Conservation (phyloP, 108 stramenopile species). For the Asterionellopsis glacialis region DNA sequence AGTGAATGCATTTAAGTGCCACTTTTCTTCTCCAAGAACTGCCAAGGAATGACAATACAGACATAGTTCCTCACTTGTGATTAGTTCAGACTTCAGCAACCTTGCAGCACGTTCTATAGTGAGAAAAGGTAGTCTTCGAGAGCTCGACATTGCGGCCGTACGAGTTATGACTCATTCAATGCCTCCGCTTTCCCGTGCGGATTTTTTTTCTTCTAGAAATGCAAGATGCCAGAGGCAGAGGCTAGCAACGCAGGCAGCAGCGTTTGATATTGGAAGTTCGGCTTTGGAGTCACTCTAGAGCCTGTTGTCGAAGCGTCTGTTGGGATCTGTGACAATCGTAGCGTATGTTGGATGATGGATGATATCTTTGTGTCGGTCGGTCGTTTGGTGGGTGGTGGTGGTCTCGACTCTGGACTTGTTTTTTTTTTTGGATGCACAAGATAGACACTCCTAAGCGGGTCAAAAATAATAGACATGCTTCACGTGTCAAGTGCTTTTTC, state of each 20-base stretch:
- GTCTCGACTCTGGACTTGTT: too few relatives aligned
- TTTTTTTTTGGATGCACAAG: too few relatives aligned
- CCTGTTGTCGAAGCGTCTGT: too few relatives aligned
- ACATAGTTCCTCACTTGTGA: constrained; percentile 28
- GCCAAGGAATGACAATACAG: constrained; percentile 40
- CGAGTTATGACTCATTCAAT: background rate
- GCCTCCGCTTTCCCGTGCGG: background rate
- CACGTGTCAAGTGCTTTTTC: too few relatives aligned
- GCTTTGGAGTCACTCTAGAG: too few relatives aligned
- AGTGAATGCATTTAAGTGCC: constrained; percentile 56
- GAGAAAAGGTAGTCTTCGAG: background rate
- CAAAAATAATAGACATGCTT: too few relatives aligned
- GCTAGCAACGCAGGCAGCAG: background rate
- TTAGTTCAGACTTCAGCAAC: background rate
- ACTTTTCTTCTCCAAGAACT: constrained; percentile 39
- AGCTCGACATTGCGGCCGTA: too few relatives aligned
- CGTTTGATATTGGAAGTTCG: background rate
- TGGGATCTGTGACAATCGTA: too few relatives aligned
- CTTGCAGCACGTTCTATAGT: background rate
- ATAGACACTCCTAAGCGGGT: too few relatives aligned
- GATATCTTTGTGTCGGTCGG: too few relatives aligned
- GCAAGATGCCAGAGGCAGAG: background rate
- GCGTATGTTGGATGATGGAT: too few relatives aligned
- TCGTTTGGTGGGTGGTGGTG: too few relatives aligned
- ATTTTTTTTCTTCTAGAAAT: background rate